Base-by-base conservation (phyloP, 129 eudicot genomes). In the Tanacetum coccineum region DNA sequence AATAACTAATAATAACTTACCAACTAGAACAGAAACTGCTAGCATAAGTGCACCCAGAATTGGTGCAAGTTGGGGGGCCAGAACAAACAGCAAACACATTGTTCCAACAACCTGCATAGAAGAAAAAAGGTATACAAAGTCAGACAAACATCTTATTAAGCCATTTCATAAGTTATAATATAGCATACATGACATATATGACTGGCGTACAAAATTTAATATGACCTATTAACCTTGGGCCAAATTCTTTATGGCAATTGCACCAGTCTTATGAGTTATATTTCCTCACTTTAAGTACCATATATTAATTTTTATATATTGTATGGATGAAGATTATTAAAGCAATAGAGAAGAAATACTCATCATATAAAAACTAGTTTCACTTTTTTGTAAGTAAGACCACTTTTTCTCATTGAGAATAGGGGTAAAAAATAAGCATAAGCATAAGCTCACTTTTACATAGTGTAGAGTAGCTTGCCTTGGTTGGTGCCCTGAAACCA, bases 391-490 rank as follows among this genome's bases (percentile, higher is more conserved):
- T 22, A 58, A 64, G 13, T n/a, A 63, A 66, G 58, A 26, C 71
- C 53, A 47, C 28, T 64, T 62, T n/a, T 79, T 77, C 74, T 65
- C 69, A 60, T 39, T 36, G 76, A 67, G 76, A 73, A 60, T 26
- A 75, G 70, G 62, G 39, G 65, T 70, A 66, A 45, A 66, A 73
- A 79, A 7, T 36, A 36, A 36, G 42, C 42, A 36, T 66, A 59
- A 81, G 82, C 72, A 81, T 64, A 74, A 92, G 83, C 90, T 92
- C 87, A 92, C 95, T 81, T 86, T 81, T 85, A 83, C 77, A 67
- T 85, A 88, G 85, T 83, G 91, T 79, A 87, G 89, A 86, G 87
- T 84, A 80, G 96, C 98, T 93, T 93, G 98, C 98, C 98, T 93
- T 96, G 21, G 98, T 81, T 70, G 88, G 79, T 82, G 98, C 98